Evolutionary conservation across 345 rosid species (phyloP), one percentile per base, ranked within the genome.

Genomic region (Camelina sativa): DNA sequence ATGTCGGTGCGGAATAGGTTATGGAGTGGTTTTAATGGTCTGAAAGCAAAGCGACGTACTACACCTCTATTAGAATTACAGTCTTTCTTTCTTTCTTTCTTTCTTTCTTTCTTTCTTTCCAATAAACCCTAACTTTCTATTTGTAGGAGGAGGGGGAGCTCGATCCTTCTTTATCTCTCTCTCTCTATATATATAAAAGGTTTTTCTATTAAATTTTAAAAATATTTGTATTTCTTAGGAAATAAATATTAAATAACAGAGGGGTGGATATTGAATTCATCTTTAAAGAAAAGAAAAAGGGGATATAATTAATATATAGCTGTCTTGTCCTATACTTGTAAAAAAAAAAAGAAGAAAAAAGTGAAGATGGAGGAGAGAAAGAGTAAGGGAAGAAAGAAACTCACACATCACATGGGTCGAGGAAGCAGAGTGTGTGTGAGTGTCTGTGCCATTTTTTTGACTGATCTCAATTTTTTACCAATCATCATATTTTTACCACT

Each of bases 1-100:
- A 84, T 86, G 87, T 84, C 81, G 84, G 88, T 77, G 86, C 84
- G 74, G 60, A 54, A 73, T 84, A 75, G 62, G 77, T 77, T 82
- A 82, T 68, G 50, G 78, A 68, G 7, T 56, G 50, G 74, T 53
- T 67, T 62, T 72, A 69, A 81, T 54, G 47, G 72, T 35, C 60
- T 72, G 77, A 72, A 78, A 78, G 81, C 73, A 59, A 46, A 43
- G 64, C 64, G 19, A 60, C 73, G 76, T 72, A 65, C 77, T 35
- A 50, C 68, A 2, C 77, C 77, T 78, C 65, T 78, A 50, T 72
- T 78, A 66, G 54, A 73, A 51, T 46, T 5, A 64, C 47, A 80
- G 74, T 63, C 37, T 40, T 11, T 40, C 37, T n/a, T 53, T 57
- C 20, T 60, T 32, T 34, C 34, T 37, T 67, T 67, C 22, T 16